Evolutionary conservation across 1,284 basidiomycete species (phyloP).

Genomic region (Cryptococcus maquisensis): DNA sequence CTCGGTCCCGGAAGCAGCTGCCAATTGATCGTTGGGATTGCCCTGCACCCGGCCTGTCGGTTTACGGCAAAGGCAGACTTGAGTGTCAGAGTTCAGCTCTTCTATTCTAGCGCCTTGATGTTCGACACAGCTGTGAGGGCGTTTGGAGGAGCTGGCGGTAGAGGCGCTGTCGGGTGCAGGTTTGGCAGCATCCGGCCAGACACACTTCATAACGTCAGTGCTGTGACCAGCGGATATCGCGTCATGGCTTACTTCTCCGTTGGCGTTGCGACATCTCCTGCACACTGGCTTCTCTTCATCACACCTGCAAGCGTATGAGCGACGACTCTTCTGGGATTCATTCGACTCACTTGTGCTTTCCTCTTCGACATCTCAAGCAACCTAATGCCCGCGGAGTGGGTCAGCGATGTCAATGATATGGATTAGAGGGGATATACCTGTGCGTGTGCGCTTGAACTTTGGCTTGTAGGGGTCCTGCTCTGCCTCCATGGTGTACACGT

Average conservation of each 20-base stretch:
- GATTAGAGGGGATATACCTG: neutral
- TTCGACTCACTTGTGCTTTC: constrained; percentile 9
- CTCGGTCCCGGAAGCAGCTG: neutral
- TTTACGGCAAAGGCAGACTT: neutral
- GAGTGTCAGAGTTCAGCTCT: neutral
- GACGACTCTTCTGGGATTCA: neutral
- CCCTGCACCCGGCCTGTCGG: neutral
- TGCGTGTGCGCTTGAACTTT: constrained; percentile 6
- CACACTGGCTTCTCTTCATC: constrained; percentile 14
- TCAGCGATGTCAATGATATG: neutral
- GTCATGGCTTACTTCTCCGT: constrained; percentile 5
- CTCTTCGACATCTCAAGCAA: constrained; percentile 9
- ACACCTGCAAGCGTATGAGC: constrained; percentile 1
- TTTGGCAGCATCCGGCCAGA: neutral
- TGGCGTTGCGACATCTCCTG: constrained; percentile 8
- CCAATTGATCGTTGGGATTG: neutral
- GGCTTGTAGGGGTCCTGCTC: constrained; percentile 4
- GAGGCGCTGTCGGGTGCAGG: too few relatives aligned
- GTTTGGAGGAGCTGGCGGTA: neutral
- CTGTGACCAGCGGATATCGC: neutral
- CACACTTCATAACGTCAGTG: neutral
- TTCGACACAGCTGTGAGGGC: neutral
- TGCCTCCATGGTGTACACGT: too few relatives aligned
- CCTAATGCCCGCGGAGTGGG: too few relatives aligned
- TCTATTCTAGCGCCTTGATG: neutral